Conservation (phyloP, 345 rosid species). For the Moricandia moricandioides region DNA sequence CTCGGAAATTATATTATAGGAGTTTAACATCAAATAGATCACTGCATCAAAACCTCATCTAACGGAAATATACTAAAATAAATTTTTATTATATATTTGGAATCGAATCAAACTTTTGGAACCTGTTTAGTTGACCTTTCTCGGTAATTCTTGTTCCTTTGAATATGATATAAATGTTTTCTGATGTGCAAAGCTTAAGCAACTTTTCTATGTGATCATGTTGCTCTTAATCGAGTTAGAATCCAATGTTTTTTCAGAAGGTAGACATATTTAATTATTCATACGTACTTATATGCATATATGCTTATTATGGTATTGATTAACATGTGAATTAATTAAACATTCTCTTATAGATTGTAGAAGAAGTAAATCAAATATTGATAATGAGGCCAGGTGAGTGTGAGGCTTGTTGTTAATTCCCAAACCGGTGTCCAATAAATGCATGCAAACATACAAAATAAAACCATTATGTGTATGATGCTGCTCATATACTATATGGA, state of each 20-base stretch:
- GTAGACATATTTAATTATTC: too few relatives aligned
- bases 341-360: too few relatives aligned
- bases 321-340: too few relatives aligned
- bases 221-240: too few relatives aligned
- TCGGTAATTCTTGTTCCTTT: not conserved
- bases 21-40: not conserved
- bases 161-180: too few relatives aligned
- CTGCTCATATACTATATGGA: not conserved
- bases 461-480: not conserved
- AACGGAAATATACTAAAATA: not conserved
- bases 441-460: conserved; percentile 12
- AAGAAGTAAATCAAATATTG: not conserved
- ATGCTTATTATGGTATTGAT: too few relatives aligned
- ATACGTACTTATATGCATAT: too few relatives aligned
- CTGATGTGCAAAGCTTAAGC: too few relatives aligned
- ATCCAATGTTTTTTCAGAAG: too few relatives aligned
- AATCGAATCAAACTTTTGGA: not conserved
- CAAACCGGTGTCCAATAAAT: conserved; percentile 16
- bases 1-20: not conserved
- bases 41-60: not conserved
- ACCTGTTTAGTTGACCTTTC: not conserved
- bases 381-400: conserved; percentile 18
- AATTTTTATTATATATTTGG: too few relatives aligned
- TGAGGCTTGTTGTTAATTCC: conserved; percentile 11
- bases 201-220: too few relatives aligned